A percentile compares a stretch with the other conserved stretches of the same genome.
These are phyloP conservation scores for Tylopilus orsonianus DNA, from an alignment of 1,284 basidiomycete species.

Conservation along the genomic window DNA sequence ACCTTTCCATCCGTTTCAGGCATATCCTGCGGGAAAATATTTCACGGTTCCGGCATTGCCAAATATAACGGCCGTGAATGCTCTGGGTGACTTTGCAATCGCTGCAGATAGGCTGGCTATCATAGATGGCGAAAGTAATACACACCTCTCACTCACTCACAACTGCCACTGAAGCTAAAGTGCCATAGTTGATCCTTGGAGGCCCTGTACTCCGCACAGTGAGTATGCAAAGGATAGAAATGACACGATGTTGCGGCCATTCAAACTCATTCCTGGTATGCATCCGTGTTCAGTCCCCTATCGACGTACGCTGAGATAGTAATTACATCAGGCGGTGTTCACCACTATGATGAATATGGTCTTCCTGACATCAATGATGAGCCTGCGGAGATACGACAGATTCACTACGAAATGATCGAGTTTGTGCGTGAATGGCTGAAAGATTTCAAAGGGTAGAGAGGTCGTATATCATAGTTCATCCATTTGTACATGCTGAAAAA, in stretches of 20 bases:
- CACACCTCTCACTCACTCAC: not conserved
- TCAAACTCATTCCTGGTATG: constrained; percentile 86
- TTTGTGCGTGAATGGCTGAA: constrained; percentile 86
- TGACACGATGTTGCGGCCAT: constrained; percentile 76
- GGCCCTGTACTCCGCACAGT: constrained; percentile 84
- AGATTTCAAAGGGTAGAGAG: constrained; percentile 44
- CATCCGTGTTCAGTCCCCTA: constrained; percentile 6
- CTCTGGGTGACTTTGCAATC: constrained; percentile 74
- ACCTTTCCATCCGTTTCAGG: constrained; percentile 40
- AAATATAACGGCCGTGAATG: constrained; percentile 79
- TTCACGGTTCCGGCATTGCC: constrained; percentile 72
- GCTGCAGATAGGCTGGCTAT: constrained; percentile 79
- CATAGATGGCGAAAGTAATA: constrained; percentile 77
- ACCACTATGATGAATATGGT: constrained; percentile 91
- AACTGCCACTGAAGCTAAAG: constrained; percentile 5
- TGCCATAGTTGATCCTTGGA: constrained; percentile 81
- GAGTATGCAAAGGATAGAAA: constrained; percentile 67
- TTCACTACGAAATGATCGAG: constrained; percentile 77
- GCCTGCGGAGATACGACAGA: constrained; percentile 75
- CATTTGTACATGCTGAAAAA: not conserved
- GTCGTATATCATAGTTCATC: not conserved
- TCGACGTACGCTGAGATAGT: constrained; percentile 3
- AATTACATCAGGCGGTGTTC: constrained; percentile 64
- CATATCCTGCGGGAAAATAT: constrained; percentile 78
- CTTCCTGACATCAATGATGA: constrained; percentile 64